These are phyloP conservation scores for Afroboletus lepidellus DNA, from an alignment of 1,284 basidiomycete species.

Conservation along the genomic window DNA sequence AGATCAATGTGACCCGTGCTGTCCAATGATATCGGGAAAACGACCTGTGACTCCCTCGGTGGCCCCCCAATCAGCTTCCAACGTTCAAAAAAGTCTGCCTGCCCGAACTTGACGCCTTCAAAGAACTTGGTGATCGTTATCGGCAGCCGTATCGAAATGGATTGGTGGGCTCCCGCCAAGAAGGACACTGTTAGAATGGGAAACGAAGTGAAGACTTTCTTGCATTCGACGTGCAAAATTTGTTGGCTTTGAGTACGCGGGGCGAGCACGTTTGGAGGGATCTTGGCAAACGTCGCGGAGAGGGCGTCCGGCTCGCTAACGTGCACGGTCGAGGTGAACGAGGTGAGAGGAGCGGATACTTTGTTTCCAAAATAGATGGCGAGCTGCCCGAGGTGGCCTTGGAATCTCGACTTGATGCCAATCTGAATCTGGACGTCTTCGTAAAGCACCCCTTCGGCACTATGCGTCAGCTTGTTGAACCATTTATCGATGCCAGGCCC, in stretches of 20 bases:
- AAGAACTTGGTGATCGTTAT: conserved; percentile 91
- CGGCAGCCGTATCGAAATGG: conserved; percentile 82
- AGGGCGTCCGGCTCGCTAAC: conserved; percentile 74
- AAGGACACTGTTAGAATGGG: conserved; percentile 91
- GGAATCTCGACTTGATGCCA: conserved; percentile 94
- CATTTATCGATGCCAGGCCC: conserved; percentile 81
- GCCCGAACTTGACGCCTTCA: conserved; percentile 84
- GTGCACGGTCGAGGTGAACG: conserved; percentile 85
- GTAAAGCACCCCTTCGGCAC: conserved; percentile 87
- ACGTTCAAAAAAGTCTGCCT: conserved; percentile 91
- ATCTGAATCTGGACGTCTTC: conserved; percentile 96
- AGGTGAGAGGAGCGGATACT: conserved; percentile 79
- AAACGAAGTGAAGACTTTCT: conserved; percentile 74
- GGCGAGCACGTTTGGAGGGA: conserved; percentile 77
- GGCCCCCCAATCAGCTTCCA: conserved; percentile 97
- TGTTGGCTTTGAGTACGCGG: conserved; percentile 91
- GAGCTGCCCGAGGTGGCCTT: conserved; percentile 87
- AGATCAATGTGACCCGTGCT: conserved; percentile 72
- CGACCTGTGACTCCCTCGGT: conserved; percentile 85
- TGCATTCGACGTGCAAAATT: conserved; percentile 92
- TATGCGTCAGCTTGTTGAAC: conserved; percentile 84
- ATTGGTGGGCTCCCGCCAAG: conserved; percentile 88
- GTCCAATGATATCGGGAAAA: conserved; percentile 80
- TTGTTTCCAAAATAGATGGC: conserved; percentile 98
- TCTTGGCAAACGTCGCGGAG: conserved; percentile 83